Conservation (phyloP, 2,329 filamentous ascomycete species). For the Fusarium secorum region DNA sequence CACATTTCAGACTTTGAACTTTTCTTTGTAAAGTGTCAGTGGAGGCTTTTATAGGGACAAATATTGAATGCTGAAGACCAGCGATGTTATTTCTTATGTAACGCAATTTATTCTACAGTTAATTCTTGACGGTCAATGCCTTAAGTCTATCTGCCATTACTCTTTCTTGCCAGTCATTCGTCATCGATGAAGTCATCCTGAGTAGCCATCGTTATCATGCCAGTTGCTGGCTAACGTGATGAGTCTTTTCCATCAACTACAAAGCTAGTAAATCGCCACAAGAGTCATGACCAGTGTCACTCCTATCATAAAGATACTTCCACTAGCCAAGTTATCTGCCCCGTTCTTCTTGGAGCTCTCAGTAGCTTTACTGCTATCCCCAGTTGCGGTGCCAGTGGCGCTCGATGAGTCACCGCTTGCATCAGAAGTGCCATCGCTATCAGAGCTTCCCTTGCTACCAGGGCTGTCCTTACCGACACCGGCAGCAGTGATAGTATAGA, state of each 20-base stretch:
- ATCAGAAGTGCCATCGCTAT: too few species aligned
- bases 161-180: background rate
- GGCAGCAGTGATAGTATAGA: background rate
- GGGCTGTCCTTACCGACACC: background rate
- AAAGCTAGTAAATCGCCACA: fast-evolving
- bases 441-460: background rate
- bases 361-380: background rate
- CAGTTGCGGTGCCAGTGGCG: background rate
- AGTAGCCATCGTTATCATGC: too few species aligned
- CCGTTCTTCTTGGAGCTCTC: background rate
- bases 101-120: background rate
- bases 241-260: background rate
- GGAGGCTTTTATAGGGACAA: background rate
- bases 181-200: too few species aligned
- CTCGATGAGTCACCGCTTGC: background rate
- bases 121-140: background rate
- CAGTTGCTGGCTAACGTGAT: too few species aligned
- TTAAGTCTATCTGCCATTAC: background rate
- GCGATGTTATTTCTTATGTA: background rate
- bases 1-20: background rate
- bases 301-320: background rate
- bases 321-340: background rate
- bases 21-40: background rate
- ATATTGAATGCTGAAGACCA: background rate
- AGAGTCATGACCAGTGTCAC: fast-evolving